Evolutionary conservation across 139 green algal genomes (phyloP).

Genomic region (Microglena sp.): DNA sequence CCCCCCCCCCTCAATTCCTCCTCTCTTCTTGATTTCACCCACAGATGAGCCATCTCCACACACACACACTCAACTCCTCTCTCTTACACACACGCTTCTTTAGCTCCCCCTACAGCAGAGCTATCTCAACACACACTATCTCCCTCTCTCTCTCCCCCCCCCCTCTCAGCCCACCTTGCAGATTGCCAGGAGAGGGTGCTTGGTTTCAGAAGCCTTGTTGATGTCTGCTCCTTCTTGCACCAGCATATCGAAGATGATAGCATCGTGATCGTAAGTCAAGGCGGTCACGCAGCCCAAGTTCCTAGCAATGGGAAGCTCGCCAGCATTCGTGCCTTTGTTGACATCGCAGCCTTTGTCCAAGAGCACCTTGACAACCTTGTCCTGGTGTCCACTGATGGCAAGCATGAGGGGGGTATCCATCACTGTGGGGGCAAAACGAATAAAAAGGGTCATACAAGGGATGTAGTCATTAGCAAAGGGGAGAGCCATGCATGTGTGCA

Average conservation of each 20-base stretch:
- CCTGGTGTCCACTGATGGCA: conserved; percentile 1
- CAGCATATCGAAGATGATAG: conserved; percentile 17
- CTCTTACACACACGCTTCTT: no score
- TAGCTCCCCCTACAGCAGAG: no score
- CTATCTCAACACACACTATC: no score
- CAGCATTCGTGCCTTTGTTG: background rate
- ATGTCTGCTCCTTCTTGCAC: conserved; percentile 6
- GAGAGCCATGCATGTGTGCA: no score
- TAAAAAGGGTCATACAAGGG: no score
- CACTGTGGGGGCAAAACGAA: no score
- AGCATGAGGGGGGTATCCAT: background rate
- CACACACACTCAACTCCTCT: no score
- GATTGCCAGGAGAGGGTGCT: conserved; percentile 18
- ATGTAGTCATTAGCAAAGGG: no score
- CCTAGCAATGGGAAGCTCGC: background rate
- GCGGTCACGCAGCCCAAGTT: conserved; percentile 11
- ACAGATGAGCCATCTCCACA: no score
- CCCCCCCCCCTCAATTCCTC: no score
- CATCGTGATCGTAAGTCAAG: conserved; percentile 9
- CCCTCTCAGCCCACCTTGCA: conserved; percentile 11
- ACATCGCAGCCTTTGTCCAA: conserved; percentile 7
- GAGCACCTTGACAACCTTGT: conserved; percentile 8
- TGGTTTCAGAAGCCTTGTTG: background rate
- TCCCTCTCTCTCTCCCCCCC: no score
- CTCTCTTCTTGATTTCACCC: no score